These are phyloP conservation scores for Tilletia indica DNA, from an alignment of 1,284 basidiomycete genomes.

Conservation along the genomic window DNA sequence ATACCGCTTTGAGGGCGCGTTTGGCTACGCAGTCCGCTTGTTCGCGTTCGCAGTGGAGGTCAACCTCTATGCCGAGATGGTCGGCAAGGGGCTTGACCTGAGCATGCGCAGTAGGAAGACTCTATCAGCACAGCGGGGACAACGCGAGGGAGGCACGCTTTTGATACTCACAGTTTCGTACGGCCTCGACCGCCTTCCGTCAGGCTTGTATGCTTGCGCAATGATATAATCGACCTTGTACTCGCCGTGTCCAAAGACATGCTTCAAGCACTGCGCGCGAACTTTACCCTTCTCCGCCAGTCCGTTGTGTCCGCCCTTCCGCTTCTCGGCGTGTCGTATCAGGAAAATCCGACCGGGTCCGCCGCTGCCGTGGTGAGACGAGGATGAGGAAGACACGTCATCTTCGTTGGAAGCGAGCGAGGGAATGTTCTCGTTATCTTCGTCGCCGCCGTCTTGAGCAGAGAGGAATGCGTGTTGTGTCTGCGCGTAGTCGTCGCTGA, in stretches of 20 bases:
- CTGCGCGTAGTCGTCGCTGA: neutral
- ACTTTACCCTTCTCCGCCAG: constrained; percentile 17
- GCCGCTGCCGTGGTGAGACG: no score
- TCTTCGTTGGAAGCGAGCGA: neutral
- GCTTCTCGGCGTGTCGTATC: constrained; percentile 25
- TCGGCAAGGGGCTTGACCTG: constrained; percentile 22
- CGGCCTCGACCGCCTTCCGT: constrained; percentile 17
- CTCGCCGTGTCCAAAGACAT: constrained; percentile 18
- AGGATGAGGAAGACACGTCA: neutral
- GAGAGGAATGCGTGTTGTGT: neutral
- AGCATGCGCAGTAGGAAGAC: neutral
- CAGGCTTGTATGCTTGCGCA: constrained; percentile 23
- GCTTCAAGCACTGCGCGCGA: constrained; percentile 21
- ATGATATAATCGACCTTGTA: constrained; percentile 19
- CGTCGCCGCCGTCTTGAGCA: neutral
- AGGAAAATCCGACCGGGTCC: constrained; percentile 16
- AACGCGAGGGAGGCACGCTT: neutral
- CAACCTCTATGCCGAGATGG: constrained; percentile 13
- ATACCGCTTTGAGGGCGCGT: neutral
- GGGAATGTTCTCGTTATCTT: no score
- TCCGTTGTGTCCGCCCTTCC: constrained; percentile 21
- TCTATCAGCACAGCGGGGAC: no score
- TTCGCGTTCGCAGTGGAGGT: constrained; percentile 26
- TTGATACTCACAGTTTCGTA: constrained; percentile 20
- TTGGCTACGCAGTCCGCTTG: constrained; percentile 21